phyloP scores from a whole-genome alignment of 768 basidiomycete genomes.

The Hericium rajendrae region DNA sequence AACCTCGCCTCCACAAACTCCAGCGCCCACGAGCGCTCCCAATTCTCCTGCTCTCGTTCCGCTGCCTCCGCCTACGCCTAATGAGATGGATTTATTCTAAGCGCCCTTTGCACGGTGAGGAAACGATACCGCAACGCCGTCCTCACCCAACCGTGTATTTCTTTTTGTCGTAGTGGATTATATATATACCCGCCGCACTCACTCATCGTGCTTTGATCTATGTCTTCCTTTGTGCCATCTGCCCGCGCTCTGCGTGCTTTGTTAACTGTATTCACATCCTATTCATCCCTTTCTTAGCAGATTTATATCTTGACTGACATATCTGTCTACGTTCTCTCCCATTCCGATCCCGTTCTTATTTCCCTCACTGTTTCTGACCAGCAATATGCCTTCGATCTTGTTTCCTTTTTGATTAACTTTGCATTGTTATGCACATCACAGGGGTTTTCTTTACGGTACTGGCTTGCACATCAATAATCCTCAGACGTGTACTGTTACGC shows the following conservation, averaged over 20 bases:
- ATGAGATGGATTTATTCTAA: constrained; percentile 33
- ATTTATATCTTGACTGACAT: too few relatives aligned
- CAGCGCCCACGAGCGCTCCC: background rate
- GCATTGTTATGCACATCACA: too few relatives aligned
- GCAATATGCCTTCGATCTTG: too few relatives aligned
- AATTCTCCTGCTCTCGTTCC: constrained; percentile 51
- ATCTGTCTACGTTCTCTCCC: too few relatives aligned
- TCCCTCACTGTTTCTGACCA: too few relatives aligned
- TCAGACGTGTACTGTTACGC: too few relatives aligned
- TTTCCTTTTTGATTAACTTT: too few relatives aligned
- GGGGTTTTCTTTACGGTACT: too few relatives aligned
- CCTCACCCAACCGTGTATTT: background rate
- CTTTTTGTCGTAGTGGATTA: background rate
- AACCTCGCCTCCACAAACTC: constrained; percentile 10
- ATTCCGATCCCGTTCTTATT: too few relatives aligned
- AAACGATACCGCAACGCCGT: too few relatives aligned
- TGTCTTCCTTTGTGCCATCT: background rate
- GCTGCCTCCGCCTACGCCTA: constrained; percentile 58
- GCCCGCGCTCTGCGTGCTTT: background rate
- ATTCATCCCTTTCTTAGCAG: background rate
- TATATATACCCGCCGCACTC: background rate
- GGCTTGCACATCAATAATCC: too few relatives aligned
- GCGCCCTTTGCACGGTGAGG: too few relatives aligned
- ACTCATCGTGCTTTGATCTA: background rate
- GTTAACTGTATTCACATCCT: background rate